These are phyloP conservation scores for Sanguinoderma infundibulare DNA, from an alignment of 1,284 basidiomycete species.

Conservation along the genomic window DNA sequence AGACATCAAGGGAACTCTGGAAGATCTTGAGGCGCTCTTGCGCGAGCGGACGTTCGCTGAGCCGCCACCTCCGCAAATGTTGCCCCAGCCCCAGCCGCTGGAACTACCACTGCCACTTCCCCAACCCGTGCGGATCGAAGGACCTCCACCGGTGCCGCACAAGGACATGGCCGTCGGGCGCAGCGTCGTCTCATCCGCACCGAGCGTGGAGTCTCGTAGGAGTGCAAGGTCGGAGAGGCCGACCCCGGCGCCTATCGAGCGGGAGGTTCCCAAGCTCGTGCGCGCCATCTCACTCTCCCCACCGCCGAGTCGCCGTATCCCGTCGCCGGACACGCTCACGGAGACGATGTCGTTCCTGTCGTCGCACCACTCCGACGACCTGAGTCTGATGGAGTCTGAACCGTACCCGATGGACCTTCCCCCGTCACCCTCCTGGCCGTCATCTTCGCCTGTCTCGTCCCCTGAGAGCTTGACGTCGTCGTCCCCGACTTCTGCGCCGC, in stretches of 20 bases:
- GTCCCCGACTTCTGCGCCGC: slow-evolving; percentile 30
- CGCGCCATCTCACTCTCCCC: slow-evolving; percentile 44
- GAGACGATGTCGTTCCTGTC: slow-evolving; percentile 67
- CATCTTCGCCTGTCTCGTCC: slow-evolving; percentile 39
- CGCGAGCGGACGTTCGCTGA: slow-evolving; percentile 26
- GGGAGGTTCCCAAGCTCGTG: slow-evolving; percentile 14
- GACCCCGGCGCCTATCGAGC: slow-evolving; percentile 15
- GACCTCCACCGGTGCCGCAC: slow-evolving; percentile 41
- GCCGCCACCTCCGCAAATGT: slow-evolving; percentile 37
- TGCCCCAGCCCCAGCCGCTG: background rate
- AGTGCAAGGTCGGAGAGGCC: slow-evolving; percentile 31
- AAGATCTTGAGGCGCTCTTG: slow-evolving; percentile 54
- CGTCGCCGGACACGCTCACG: slow-evolving; percentile 52
- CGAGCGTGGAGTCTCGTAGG: slow-evolving; percentile 8
- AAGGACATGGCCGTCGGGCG: slow-evolving; percentile 49
- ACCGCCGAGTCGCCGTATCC: slow-evolving; percentile 42
- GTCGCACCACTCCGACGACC: slow-evolving; percentile 78
- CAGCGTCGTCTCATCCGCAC: slow-evolving; percentile 31
- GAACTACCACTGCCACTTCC: no score
- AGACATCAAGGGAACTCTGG: slow-evolving; percentile 64
- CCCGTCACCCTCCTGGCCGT: slow-evolving; percentile 35
- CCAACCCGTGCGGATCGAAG: no score
- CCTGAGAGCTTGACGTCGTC: slow-evolving; percentile 31
- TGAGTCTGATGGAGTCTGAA: slow-evolving; percentile 48
- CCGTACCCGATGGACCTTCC: slow-evolving; percentile 35